Evolutionary conservation across 73 alveolate species (phyloP).

Genomic region (Durusdinium trenchii): DNA sequence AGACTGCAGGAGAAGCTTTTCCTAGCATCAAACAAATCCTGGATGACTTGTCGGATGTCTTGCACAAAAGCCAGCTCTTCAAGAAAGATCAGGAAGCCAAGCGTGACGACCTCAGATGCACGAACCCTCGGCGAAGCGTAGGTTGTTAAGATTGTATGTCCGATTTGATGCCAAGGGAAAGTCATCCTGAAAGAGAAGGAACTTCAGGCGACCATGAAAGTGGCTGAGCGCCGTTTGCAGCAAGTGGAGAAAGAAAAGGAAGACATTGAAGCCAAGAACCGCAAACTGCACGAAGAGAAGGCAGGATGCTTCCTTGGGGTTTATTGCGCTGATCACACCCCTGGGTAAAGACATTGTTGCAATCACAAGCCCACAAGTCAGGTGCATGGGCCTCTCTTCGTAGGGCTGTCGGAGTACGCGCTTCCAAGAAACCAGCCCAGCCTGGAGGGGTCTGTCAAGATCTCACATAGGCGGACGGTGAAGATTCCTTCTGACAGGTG

Average conservation of each 20-base stretch:
- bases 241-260: constrained; percentile 38
- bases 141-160: neutral
- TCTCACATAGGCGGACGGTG: too few species aligned
- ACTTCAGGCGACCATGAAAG: constrained; percentile 70
- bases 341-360: neutral
- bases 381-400: too few species aligned
- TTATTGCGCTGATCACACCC: neutral
- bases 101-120: neutral
- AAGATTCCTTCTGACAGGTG: too few species aligned
- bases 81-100: constrained; percentile 78
- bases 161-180: constrained; percentile 9
- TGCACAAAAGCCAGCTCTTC: constrained; percentile 72
- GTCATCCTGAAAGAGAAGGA: constrained; percentile 61
- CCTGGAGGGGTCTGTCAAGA: too few species aligned
- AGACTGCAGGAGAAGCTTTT: constrained; percentile 78
- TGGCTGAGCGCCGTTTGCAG: constrained; percentile 52
- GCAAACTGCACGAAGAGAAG: constrained; percentile 62
- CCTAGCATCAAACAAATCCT: constrained; percentile 75
- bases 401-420: too few species aligned
- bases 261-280: constrained; percentile 19
- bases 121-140: neutral
- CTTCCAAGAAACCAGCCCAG: too few species aligned
- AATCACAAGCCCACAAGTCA: too few species aligned
- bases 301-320: neutral
- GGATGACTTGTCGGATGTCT: constrained; percentile 42